phyloP scores from a whole-genome alignment of 345 rosid genomes.

The Hibiscus syriacus region DNA sequence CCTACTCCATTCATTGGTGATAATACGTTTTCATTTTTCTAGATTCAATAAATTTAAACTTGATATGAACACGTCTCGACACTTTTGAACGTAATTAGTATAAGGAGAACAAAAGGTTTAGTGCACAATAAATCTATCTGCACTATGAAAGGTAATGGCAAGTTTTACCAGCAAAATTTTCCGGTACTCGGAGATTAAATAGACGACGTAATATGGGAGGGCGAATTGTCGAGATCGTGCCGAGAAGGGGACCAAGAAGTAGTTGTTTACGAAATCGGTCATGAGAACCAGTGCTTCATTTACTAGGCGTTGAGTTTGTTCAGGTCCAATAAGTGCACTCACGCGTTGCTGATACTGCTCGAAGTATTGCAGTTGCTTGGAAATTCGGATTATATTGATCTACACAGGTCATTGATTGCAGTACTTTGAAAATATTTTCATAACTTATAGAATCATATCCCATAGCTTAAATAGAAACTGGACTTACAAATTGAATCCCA shows the following conservation, averaged over 20 bases:
- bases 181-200: conserved; percentile 67
- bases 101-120: neutral
- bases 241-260: conserved; percentile 74
- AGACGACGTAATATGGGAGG: conserved; percentile 59
- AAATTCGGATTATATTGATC: conserved; percentile 72
- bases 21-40: neutral
- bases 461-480: neutral
- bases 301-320: conserved; percentile 45
- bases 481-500: conserved; percentile 55
- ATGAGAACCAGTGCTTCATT: conserved; percentile 63
- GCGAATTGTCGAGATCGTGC: conserved; percentile 73
- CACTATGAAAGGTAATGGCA: neutral
- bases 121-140: neutral
- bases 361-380: conserved; percentile 47
- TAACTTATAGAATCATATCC: neutral
- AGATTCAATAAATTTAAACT: neutral
- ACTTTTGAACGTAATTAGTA: too few species aligned
- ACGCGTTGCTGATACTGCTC: conserved; percentile 62
- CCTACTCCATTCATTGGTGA: neutral
- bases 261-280: conserved; percentile 91
- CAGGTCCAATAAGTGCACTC: conserved; percentile 47
- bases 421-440: neutral
- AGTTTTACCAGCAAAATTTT: conserved; percentile 49
- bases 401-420: conserved; percentile 23
- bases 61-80: neutral